Percentiles rank a stretch among this genome's conserved stretches.
Evolutionary conservation across 2,329 filamentous ascomycete genomes (phyloP).

Genomic region (Cladophialophora yegresii): DNA sequence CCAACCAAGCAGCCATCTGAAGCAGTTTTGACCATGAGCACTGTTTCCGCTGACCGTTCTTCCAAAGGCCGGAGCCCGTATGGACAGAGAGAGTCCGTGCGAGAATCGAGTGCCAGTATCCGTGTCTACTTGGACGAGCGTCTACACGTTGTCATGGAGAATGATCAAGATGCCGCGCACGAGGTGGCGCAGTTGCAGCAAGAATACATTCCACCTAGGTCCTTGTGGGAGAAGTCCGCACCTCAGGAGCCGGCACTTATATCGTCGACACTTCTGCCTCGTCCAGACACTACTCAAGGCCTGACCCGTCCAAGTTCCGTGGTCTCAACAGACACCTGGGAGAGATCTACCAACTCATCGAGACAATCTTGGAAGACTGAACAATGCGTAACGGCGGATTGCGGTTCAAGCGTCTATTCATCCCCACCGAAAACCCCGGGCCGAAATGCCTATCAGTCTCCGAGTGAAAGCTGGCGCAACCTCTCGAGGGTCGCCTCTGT

Average conservation of each 20-base stretch:
- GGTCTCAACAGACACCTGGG: neutral
- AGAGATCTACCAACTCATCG: neutral
- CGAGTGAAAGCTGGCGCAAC: neutral
- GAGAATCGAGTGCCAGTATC: conserved; percentile 8
- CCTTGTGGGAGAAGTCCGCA: conserved; percentile 13
- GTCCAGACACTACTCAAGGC: too few relatives aligned
- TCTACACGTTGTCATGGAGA: neutral
- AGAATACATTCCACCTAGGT: conserved; percentile 19
- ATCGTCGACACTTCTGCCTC: neutral
- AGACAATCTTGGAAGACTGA: conserved; percentile 20
- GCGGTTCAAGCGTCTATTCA: conserved; percentile 12
- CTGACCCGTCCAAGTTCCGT: neutral
- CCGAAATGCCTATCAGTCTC: neutral
- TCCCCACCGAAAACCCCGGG: neutral
- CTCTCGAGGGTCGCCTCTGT: neutral
- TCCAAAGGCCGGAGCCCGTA: conserved; percentile 19
- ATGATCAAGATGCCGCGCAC: neutral
- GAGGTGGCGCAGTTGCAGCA: neutral
- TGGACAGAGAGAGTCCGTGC: neutral
- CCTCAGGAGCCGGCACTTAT: neutral
- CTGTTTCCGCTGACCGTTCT: conserved; percentile 14
- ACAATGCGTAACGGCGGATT: neutral
- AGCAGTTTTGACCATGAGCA: neutral
- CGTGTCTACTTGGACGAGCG: neutral
- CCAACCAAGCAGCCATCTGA: neutral